phyloP scores from a whole-genome alignment of 75 land plant species.

The Chamaecyparis obtusa region DNA sequence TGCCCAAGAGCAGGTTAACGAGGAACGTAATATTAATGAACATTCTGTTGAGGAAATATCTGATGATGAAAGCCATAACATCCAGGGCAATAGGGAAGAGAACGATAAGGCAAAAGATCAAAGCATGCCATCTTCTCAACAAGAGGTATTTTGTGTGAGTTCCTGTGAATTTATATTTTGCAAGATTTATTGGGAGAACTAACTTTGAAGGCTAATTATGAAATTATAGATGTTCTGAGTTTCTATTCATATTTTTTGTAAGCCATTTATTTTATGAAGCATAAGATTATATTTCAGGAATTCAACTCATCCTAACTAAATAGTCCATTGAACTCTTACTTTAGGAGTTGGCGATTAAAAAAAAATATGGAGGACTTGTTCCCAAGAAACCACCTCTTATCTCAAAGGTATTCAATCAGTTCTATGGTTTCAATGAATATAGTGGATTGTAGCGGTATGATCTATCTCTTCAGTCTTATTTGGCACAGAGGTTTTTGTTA shows the following conservation, averaged over 20 bases:
- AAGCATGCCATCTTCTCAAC: constrained; percentile 25
- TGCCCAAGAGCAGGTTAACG: constrained; percentile 17
- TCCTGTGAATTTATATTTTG: background rate
- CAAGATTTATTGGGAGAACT: background rate
- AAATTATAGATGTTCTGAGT: background rate
- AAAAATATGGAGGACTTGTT: constrained; percentile 70
- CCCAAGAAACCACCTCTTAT: constrained; percentile 88
- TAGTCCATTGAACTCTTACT: constrained; percentile 9
- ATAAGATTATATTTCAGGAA: background rate
- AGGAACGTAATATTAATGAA: background rate
- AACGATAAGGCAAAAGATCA: constrained; percentile 6
- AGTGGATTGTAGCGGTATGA: background rate
- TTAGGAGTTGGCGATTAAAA: constrained; percentile 64
- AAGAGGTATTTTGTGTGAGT: constrained; percentile 18
- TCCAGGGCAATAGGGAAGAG: background rate
- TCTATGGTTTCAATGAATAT: background rate
- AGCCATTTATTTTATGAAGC: background rate
- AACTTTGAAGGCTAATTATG: background rate
- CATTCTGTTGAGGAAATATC: constrained; percentile 9
- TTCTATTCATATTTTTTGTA: background rate
- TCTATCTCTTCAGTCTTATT: background rate
- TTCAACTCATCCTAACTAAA: background rate
- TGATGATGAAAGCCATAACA: constrained; percentile 11
- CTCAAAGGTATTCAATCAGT: constrained; percentile 51
- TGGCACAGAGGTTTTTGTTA: background rate